Conservation (phyloP, 164 flowering plant genomes). For the Tetracentron sinense region DNA sequence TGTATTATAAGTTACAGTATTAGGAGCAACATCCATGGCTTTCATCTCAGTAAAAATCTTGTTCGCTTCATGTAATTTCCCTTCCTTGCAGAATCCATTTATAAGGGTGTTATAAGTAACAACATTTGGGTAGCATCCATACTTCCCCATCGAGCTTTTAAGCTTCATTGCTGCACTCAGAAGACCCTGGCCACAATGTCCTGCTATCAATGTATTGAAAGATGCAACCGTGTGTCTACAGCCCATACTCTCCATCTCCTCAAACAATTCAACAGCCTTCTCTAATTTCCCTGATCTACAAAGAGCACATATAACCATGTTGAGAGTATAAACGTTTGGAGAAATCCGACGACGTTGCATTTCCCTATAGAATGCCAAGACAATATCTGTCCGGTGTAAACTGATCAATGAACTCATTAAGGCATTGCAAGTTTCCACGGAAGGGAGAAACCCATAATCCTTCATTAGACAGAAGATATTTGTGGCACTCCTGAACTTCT, state of each 20-base stretch:
- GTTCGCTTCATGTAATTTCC: conserved; percentile 64
- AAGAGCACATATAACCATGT: conserved; percentile 62
- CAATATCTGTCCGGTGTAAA: conserved; percentile 50
- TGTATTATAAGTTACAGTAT: conserved; percentile 66
- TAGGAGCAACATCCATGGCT: conserved; percentile 47
- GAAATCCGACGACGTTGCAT: conserved; percentile 57
- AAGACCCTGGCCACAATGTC: conserved; percentile 59
- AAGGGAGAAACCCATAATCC: conserved; percentile 81
- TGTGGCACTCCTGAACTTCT: conserved; percentile 66
- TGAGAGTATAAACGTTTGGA: conserved; percentile 68
- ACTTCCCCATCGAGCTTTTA: conserved; percentile 52
- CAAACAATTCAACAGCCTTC: conserved; percentile 59
- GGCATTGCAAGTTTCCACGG: conserved; percentile 76
- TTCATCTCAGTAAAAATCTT: conserved; percentile 70
- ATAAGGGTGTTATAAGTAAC: conserved; percentile 72
- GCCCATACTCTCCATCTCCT: conserved; percentile 59
- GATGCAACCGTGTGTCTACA: conserved; percentile 49
- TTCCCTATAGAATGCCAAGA: conserved; percentile 56
- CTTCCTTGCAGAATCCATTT: conserved; percentile 67
- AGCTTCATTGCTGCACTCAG: conserved; percentile 56
- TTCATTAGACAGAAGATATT: conserved; percentile 64
- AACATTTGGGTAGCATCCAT: conserved; percentile 44
- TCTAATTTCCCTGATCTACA: conserved; percentile 62
- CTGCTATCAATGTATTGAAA: conserved; percentile 69
- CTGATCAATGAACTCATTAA: conserved; percentile 60